phyloP scores from a whole-genome alignment of 192 early-diverging fungal species.

The Spinellus fusiger region DNA sequence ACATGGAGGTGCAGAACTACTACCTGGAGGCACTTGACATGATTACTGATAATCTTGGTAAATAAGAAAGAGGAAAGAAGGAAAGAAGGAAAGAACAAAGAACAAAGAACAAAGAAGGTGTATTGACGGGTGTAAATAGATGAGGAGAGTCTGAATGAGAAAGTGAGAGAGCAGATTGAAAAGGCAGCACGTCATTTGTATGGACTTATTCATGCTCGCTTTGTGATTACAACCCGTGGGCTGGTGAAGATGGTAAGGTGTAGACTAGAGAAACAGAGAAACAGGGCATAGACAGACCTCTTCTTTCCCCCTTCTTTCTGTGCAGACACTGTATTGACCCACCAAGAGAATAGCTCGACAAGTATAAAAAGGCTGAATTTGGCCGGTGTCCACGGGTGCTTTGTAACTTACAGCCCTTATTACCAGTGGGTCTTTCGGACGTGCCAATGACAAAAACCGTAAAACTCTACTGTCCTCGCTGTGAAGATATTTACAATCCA shows the following conservation, averaged over 20 bases:
- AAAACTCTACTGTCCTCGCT: conserved; percentile 93
- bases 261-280: neutral
- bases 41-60: conserved; percentile 84
- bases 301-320: neutral
- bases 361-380: conserved; percentile 89
- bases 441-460: conserved; percentile 77
- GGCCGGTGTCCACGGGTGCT: conserved; percentile 94
- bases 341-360: conserved; percentile 57
- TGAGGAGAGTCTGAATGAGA: conserved; percentile 65
- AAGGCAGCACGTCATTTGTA: conserved; percentile 88
- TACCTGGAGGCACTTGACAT: conserved; percentile 77
- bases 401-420: conserved; percentile 82
- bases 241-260: conserved; percentile 80
- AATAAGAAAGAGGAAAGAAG: neutral
- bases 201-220: conserved; percentile 97
- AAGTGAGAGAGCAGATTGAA: conserved; percentile 76
- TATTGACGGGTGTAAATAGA: conserved; percentile 10
- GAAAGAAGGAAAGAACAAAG: neutral
- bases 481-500: conserved; percentile 96
- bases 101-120: neutral
- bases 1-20: conserved; percentile 87
- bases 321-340: neutral
- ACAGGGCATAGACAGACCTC: neutral
- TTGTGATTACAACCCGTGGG: conserved; percentile 87
- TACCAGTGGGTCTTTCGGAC: conserved; percentile 89